Base-by-base conservation (phyloP, 805 yeast genomes). In the Myxozyma sirexii region DNA sequence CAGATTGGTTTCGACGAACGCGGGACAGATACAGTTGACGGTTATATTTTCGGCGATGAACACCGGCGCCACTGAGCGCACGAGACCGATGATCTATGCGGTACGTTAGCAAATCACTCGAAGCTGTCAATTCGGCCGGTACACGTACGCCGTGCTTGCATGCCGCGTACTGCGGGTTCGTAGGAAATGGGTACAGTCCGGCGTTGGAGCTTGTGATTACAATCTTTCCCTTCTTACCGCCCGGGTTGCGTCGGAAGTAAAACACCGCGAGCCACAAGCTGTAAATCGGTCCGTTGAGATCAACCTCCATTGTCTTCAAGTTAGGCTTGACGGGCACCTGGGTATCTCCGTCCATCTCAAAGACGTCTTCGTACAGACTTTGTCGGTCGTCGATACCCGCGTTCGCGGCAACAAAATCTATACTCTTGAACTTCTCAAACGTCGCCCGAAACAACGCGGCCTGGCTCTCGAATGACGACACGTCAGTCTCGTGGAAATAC, bases 361-460 rank as follows among this genome's bases (percentile, higher is more conserved):
- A 26, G 3, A 43, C 54, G 26, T 27, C 45, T 6, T 49, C 45
- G 51, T 44, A 56, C 12, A 41, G 41, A 24, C 29, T 17, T n/a
- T 49, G 50, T 23, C 35, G 7, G 29, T 56, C 60, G 35, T 31
- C 51, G 35, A 56, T 35, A 7, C 60, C 60, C 6, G 60, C 60
- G 44, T 56, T 56, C 10, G 60, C 60, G 21, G 52, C 56, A 24
- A 56, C 60, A 21, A 35, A 45, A 41, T 56, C 60, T 17, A 56
- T 26, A 4, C 52, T 33, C 27, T 50, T 50, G 19, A 56, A 49
- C 45, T 56, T 51, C 33, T 31, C 41, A 31, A 42, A 38, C n/a
- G 60, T 55, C 13, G 37, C 29, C 15, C 45, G n/a, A 29, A 56
- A 56, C n/a, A 57, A 44, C n/a, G 23, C 37, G 17, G 48, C 53